Evolutionary conservation across 225 moss, liverwort and hornwort species (phyloP), one percentile per base, ranked within the genome.

Genomic region (Straminergon stramineum): DNA sequence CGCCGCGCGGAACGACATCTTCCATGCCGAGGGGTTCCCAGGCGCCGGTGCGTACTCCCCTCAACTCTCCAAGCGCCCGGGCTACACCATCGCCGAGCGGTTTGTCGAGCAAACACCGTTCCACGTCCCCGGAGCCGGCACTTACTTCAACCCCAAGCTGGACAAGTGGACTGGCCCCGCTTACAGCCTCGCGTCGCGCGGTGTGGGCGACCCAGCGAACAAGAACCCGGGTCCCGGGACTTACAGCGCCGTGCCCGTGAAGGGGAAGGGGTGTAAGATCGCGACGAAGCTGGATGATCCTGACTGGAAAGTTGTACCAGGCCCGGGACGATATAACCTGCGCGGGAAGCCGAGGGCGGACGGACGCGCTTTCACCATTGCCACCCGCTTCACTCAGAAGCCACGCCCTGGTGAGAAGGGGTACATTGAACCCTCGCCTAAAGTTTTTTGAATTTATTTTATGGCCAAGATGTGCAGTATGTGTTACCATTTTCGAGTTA

Each of bases 381-480:
- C 93, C 15, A 84, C 86, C 17, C 89, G 92, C 10, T 86, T 92
- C 5, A 81, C 75, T 26, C 48, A 57, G 31, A 90, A 81, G 60
- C 89, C 88, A 9, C 89, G 92, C 84, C 94, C 93, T 16, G 92
- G 94, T 18, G 93, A 94, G 81, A 90, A n/a, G 37, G 93, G 91
- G 6, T 91, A 92, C 62, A 57, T 88, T 37, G 77, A 86, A 8
- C 88, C 84, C 13, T n/a, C 79, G 30, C 82, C 77, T 2, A 70
- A 87, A 79, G 41, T 28, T 5, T 89, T 81, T 63, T 87, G 31
- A 87, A 31, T 65, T 87, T 81, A 7, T 23, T 5, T 79, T 53
- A 17, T 55, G 61, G 21, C n/a, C 65, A 51, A 39, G 17, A 20
- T 83, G 15, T 56, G 7, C 37, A 48, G 51, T 57, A 26, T n/a